Conservation (phyloP, 805 yeast species). For the Candida chauliodis region DNA sequence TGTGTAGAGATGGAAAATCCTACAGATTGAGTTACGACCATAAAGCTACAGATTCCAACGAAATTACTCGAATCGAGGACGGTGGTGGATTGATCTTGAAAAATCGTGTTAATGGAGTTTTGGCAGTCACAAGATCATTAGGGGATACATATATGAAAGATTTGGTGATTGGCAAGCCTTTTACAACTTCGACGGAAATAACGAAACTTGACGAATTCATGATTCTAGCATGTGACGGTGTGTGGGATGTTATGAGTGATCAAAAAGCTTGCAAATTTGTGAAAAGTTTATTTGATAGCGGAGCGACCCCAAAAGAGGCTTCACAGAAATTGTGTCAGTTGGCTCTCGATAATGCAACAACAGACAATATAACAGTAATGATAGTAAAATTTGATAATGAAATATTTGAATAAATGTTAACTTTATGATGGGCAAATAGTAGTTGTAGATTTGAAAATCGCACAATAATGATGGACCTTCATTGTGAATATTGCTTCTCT, state of each 20-base stretch:
- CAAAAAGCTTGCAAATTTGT: conserved; percentile 77
- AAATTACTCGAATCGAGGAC: conserved; percentile 67
- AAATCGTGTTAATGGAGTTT: conserved; percentile 90
- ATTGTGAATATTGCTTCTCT: too few species aligned
- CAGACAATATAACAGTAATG: conserved; percentile 94
- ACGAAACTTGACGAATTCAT: conserved; percentile 66
- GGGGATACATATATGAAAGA: conserved; percentile 94
- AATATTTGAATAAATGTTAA: conserved; percentile 32
- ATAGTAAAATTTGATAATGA: conserved; percentile 57
- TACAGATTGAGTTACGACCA: conserved; percentile 87
- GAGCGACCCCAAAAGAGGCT: conserved; percentile 55
- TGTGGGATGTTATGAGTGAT: conserved; percentile 93
- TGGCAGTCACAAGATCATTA: conserved; percentile 89
- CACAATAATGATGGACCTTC: too few species aligned
- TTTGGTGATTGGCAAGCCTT: conserved; percentile 85
- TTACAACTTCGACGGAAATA: conserved; percentile 82
- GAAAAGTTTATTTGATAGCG: conserved; percentile 39
- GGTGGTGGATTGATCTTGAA: conserved; percentile 87
- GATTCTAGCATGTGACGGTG: conserved; percentile 92
- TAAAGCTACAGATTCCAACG: conserved; percentile 80
- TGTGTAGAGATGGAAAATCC: conserved; percentile 72
- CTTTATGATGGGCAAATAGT: too few species aligned
- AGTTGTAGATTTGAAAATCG: too few species aligned
- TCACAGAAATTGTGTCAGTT: conserved; percentile 62
- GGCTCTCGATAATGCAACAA: conserved; percentile 76